These are phyloP conservation scores for Closterium sp. DNA, from an alignment of 139 green algal genomes.

Conservation along the genomic window DNA sequence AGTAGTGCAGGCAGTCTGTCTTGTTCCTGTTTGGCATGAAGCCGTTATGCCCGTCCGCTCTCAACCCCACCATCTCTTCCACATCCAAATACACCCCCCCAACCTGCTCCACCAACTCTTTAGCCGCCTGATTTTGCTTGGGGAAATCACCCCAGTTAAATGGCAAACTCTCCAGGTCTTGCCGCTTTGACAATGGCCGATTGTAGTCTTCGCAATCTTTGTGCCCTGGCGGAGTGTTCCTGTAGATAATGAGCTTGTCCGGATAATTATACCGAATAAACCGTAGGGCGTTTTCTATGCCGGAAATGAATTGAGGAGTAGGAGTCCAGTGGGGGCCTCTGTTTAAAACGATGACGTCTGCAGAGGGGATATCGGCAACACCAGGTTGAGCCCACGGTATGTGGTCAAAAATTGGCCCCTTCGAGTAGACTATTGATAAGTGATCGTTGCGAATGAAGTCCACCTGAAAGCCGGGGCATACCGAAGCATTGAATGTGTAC, in stretches of 20 bases:
- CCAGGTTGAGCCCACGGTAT: background rate
- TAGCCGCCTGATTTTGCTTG: background rate
- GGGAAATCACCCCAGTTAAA: background rate
- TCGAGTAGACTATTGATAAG: background rate
- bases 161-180: background rate
- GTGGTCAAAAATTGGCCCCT: background rate
- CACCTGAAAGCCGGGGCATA: background rate
- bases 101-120: constrained; percentile 4
- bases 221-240: background rate
- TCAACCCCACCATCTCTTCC: background rate
- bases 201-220: background rate
- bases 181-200: background rate
- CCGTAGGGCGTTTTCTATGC: background rate
- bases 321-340: background rate
- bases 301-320: background rate
- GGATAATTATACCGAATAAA: background rate
- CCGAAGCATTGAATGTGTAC: background rate
- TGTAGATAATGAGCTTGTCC: background rate
- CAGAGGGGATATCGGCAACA: background rate
- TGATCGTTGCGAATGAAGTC: background rate
- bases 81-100: constrained; percentile 8
- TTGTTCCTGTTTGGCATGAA: background rate
- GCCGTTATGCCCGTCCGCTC: background rate
- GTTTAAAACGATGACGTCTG: constrained; percentile 1
- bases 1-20: background rate